Evolutionary conservation across 805 yeast genomes (phyloP).

Genomic region (Kodamaea laetipori): DNA sequence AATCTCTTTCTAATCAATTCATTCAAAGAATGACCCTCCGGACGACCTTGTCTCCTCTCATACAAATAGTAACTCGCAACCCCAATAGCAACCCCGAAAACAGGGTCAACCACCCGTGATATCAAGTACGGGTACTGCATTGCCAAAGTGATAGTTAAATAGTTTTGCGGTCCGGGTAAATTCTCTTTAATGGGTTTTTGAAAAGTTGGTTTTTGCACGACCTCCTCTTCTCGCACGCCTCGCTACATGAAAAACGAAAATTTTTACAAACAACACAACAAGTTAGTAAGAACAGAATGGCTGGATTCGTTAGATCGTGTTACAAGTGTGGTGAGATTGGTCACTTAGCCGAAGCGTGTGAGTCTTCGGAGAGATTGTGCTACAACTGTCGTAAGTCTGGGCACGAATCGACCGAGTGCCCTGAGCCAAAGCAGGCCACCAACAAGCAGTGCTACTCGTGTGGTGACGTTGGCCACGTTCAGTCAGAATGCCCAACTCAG

Average conservation of each 20-base stretch:
- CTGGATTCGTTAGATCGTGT: conserved; percentile 71
- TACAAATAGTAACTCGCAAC: conserved; percentile 62
- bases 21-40: conserved; percentile 59
- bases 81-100: conserved; percentile 65
- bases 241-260: conserved; percentile 8
- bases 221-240: not conserved
- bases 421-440: conserved; percentile 81
- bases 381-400: conserved; percentile 92
- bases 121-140: conserved; percentile 51
- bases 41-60: conserved; percentile 59
- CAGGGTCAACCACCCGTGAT: conserved; percentile 61
- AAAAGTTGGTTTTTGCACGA: not conserved
- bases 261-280: conserved; percentile 11
- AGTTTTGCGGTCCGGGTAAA: conserved; percentile 1
- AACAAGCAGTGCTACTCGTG: conserved; percentile 92
- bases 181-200: not conserved
- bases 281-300: conserved; percentile 26
- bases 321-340: conserved; percentile 92
- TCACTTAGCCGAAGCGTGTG: conserved; percentile 86
- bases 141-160: too few species aligned
- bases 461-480: conserved; percentile 87
- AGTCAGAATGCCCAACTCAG: conserved; percentile 75
- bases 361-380: conserved; percentile 81
- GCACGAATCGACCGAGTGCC: conserved; percentile 86
- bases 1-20: conserved; percentile 42